Conservation (phyloP, 768 basidiomycete genomes). For the Botryobasidium botryosum region DNA sequence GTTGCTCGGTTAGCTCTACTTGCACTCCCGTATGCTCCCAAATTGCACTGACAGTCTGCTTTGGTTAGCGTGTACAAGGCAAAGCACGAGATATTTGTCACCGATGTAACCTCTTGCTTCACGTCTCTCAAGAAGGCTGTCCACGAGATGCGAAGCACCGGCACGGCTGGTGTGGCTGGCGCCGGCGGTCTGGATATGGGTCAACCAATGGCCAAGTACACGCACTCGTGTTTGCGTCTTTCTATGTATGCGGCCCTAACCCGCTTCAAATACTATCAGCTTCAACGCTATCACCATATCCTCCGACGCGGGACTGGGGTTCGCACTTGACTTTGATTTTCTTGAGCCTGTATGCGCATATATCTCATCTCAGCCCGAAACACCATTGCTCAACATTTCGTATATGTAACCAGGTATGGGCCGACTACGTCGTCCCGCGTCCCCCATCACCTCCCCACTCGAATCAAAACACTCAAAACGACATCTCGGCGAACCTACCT, state of each 20-base stretch:
- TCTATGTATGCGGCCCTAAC: neutral
- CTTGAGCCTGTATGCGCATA: constrained; percentile 9
- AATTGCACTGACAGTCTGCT: neutral
- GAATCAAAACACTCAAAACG: neutral
- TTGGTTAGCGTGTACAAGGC: constrained; percentile 7
- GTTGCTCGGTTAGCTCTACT: constrained; percentile 76
- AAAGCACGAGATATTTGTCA: constrained; percentile 68
- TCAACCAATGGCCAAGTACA: constrained; percentile 27
- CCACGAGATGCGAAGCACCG: constrained; percentile 37
- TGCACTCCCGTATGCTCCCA: neutral
- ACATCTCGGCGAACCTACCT: too few species aligned
- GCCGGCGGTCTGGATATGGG: constrained; percentile 39
- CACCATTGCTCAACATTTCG: neutral
- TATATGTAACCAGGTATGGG: neutral
- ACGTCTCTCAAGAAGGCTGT: constrained; percentile 63
- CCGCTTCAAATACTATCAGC: constrained; percentile 10
- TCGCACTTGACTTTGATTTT: constrained; percentile 17
- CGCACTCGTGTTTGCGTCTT: neutral
- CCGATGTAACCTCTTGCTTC: constrained; percentile 66
- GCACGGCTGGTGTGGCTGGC: constrained; percentile 28
- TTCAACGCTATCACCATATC: constrained; percentile 18
- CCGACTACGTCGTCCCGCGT: neutral
- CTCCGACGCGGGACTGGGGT: constrained; percentile 14
- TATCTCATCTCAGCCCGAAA: neutral
- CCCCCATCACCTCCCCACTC: neutral